These are phyloP conservation scores for Curvularia sp. DNA, from an alignment of 2,329 filamentous ascomycete genomes.

Conservation along the genomic window DNA sequence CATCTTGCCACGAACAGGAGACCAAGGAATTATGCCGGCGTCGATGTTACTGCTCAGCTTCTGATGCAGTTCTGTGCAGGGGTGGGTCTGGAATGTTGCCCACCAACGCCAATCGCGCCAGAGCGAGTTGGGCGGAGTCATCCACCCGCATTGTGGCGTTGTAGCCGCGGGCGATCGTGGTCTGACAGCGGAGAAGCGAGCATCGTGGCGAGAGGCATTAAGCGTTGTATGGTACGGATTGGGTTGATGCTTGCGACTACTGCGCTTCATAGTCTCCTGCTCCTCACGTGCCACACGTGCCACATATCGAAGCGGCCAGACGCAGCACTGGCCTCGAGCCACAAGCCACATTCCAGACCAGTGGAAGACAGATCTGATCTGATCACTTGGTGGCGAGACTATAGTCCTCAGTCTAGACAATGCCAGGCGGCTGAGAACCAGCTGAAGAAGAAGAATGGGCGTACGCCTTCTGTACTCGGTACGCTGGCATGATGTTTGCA, in stretches of 20 bases:
- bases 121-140: neutral
- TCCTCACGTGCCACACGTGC: slow-evolving; percentile 5
- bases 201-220: neutral
- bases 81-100: neutral
- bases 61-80: neutral
- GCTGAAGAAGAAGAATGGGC: slow-evolving; percentile 10
- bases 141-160: neutral
- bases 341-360: slow-evolving; percentile 8
- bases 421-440: slow-evolving; percentile 5
- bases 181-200: neutral
- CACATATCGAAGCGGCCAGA: neutral
- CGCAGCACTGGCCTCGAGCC: slow-evolving; percentile 3
- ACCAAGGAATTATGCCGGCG: neutral
- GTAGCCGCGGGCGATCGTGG: neutral
- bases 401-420: neutral
- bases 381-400: slow-evolving; percentile 6
- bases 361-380: slow-evolving; percentile 6
- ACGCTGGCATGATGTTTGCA: neutral
- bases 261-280: neutral
- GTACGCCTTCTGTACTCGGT: slow-evolving; percentile 3
- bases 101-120: neutral
- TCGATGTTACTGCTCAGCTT: slow-evolving; percentile 1
- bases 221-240: neutral
- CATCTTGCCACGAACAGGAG: slow-evolving; percentile 13
- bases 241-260: slow-evolving; percentile 1